Evolutionary conservation across 768 basidiomycete species (phyloP).

Genomic region (Xerocomellus intermedius): DNA sequence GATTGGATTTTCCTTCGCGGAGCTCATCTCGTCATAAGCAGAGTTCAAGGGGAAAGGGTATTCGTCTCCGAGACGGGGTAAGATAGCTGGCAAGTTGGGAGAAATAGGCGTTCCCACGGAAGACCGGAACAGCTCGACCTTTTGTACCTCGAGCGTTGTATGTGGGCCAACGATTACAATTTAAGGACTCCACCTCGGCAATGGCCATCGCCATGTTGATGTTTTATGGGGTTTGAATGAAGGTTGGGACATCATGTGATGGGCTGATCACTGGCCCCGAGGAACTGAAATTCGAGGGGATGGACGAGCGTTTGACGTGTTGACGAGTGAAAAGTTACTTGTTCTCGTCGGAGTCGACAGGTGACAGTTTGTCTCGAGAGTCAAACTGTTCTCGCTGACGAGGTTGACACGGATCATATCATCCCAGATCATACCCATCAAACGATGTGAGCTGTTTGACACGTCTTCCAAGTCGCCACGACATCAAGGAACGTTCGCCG

Average conservation of each 20-base stretch:
- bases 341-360: too few species aligned
- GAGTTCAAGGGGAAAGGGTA: background rate
- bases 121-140: background rate
- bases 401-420: too few species aligned
- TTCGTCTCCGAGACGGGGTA: background rate
- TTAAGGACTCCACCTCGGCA: slow-evolving; percentile 1
- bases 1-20: background rate
- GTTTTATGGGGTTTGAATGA: background rate
- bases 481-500: background rate
- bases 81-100: background rate
- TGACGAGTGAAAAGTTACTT: too few species aligned
- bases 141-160: slow-evolving; percentile 13
- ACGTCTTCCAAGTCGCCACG: background rate
- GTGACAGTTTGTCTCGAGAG: too few species aligned
- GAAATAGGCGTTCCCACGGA: slow-evolving; percentile 19
- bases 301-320: too few species aligned
- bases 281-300: too few species aligned
- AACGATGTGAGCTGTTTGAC: too few species aligned
- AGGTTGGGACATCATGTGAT: background rate
- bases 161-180: background rate
- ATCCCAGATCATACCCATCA: too few species aligned
- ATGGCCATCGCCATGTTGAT: background rate
- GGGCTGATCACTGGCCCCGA: background rate
- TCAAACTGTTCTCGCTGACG: too few species aligned
- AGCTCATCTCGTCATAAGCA: slow-evolving; percentile 5